Percentiles rank a stretch among this genome's conserved stretches.
Evolutionary conservation across 1,139 yeast genomes (phyloP).

Genomic region (Oligophagozyma castellii): DNA sequence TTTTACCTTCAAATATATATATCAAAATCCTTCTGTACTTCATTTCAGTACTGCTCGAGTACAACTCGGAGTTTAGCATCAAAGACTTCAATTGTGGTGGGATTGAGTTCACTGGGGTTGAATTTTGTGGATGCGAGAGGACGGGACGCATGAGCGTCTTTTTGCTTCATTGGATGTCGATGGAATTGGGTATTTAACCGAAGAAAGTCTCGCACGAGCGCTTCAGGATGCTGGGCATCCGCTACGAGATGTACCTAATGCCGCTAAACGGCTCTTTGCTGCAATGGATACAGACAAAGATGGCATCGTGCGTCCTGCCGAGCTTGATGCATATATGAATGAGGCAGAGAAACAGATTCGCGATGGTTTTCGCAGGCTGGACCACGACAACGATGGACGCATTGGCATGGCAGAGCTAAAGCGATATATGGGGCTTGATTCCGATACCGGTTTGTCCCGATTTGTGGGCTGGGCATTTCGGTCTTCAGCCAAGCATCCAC

Average conservation of each 20-base stretch:
- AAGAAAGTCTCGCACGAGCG: slow-evolving; percentile 42
- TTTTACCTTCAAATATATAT: too few relatives aligned
- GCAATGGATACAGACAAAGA: slow-evolving; percentile 48
- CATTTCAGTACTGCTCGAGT: too few relatives aligned
- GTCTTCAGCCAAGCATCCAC: slow-evolving; percentile 4
- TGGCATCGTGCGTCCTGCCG: slow-evolving; percentile 41
- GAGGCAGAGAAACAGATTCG: slow-evolving; percentile 59
- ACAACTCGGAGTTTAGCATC: too few relatives aligned
- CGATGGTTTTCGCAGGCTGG: slow-evolving; percentile 56
- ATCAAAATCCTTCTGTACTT: too few relatives aligned
- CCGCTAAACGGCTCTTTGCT: slow-evolving; percentile 40
- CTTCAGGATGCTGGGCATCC: slow-evolving; percentile 47
- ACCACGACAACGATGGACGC: slow-evolving; percentile 63
- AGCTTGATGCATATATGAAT: slow-evolving; percentile 46
- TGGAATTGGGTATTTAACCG: slow-evolving; percentile 41
- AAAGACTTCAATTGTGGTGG: too few relatives aligned
- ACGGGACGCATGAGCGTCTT: slow-evolving; percentile 12
- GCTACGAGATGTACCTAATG: slow-evolving; percentile 46
- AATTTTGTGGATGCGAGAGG: too few relatives aligned
- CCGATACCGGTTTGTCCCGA: slow-evolving; percentile 1
- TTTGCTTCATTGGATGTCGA: slow-evolving; percentile 39
- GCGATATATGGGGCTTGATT: slow-evolving; percentile 35
- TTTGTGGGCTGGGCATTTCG: slow-evolving; percentile 34
- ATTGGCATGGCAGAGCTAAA: slow-evolving; percentile 54
- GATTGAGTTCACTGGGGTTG: too few relatives aligned